Evolutionary conservation across 2,329 filamentous ascomycete species (phyloP).

Genomic region (Aspergillus floridensis): DNA sequence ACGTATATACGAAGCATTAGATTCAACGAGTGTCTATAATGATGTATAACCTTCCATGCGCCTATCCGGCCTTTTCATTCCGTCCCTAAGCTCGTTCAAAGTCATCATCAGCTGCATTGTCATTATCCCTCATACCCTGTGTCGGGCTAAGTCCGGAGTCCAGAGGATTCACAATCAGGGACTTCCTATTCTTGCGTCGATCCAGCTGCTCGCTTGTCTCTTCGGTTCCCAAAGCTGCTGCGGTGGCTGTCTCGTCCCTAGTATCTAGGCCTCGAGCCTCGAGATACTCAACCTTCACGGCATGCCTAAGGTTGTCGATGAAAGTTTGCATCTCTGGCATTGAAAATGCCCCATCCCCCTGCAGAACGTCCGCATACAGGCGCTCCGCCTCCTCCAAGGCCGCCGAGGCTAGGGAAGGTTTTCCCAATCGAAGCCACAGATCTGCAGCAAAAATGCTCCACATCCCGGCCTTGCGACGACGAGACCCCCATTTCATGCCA

Average conservation of each 20-base stretch:
- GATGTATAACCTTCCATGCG: constrained; percentile 19
- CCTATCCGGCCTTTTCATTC: constrained; percentile 10
- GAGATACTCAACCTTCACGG: constrained; percentile 44
- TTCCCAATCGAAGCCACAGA: constrained; percentile 74
- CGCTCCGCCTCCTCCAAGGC: constrained; percentile 68
- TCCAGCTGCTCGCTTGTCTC: constrained; percentile 57
- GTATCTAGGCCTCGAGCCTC: constrained; percentile 42
- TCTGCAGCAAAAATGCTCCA: constrained; percentile 85
- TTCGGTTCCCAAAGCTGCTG: constrained; percentile 33
- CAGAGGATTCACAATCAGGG: constrained; percentile 52
- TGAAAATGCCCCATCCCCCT: constrained; percentile 41
- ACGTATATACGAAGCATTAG: constrained; percentile 8
- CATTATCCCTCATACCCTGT: constrained; percentile 34
- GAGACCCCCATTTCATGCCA: constrained; percentile 65
- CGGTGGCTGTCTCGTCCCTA: constrained; percentile 28
- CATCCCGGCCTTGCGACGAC: constrained; percentile 80
- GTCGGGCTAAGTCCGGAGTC: constrained; percentile 51
- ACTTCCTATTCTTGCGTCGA: constrained; percentile 54
- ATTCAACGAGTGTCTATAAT: constrained; percentile 21
- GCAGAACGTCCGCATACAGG: constrained; percentile 49
- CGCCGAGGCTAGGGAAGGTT: constrained; percentile 73
- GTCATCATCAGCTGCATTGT: constrained; percentile 42
- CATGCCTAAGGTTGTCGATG: constrained; percentile 43
- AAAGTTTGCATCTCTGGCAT: constrained; percentile 54
- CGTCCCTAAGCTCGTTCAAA: constrained; percentile 45